Evolutionary conservation across 768 basidiomycete species (phyloP).

Genomic region (Lactarius tabidus): DNA sequence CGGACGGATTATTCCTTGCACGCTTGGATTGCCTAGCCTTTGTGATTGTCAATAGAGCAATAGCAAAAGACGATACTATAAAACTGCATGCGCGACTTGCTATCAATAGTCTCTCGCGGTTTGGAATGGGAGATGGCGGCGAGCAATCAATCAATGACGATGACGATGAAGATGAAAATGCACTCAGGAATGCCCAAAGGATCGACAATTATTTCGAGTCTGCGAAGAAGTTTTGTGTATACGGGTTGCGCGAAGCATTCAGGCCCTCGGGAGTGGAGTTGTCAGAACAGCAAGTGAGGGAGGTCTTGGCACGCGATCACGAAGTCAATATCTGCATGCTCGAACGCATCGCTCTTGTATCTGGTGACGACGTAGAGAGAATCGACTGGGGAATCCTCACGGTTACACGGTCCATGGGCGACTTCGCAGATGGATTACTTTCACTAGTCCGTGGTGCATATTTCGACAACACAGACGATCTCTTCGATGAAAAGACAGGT

Average conservation of each 20-base stretch:
- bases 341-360: background rate
- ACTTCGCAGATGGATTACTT: background rate
- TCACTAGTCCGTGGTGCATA: background rate
- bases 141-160: background rate
- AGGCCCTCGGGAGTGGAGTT: background rate
- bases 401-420: background rate
- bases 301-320: background rate
- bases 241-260: background rate
- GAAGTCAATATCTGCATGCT: background rate
- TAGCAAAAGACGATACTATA: background rate
- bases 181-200: background rate
- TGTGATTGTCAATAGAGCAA: background rate
- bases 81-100: background rate
- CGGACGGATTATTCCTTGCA: background rate
- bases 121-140: background rate
- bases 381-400: background rate
- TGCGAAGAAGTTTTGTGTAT: background rate
- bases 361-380: background rate
- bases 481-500: no score
- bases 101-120: background rate
- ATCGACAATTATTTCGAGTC: background rate
- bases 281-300: background rate
- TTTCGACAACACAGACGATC: no score
- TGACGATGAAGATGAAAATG: background rate
- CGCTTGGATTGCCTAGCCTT: background rate